phyloP scores from a whole-genome alignment of 1,284 basidiomycete species.

The Ganoderma lucidum region DNA sequence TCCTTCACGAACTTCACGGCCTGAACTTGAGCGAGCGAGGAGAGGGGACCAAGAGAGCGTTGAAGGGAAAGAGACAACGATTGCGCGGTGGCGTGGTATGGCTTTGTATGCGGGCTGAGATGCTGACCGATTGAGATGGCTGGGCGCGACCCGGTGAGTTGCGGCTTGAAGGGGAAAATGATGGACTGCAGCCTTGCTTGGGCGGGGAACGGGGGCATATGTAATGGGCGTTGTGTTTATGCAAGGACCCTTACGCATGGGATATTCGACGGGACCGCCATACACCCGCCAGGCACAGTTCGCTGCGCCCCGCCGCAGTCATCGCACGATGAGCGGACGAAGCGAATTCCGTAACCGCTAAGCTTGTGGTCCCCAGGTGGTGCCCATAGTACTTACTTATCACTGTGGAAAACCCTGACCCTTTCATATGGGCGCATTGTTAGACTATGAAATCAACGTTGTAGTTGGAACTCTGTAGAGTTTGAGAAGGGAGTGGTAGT shows the following conservation, averaged over 20 bases:
- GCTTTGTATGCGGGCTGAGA: slow-evolving; percentile 20
- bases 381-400: neutral
- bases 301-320: slow-evolving; percentile 17
- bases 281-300: slow-evolving; percentile 16
- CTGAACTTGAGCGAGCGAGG: slow-evolving; percentile 6
- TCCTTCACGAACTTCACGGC: slow-evolving; percentile 4
- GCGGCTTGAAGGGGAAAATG: slow-evolving; percentile 9
- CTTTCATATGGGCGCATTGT: neutral
- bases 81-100: slow-evolving; percentile 8
- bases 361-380: neutral
- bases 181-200: neutral
- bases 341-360: neutral
- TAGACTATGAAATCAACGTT: too few relatives aligned
- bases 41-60: slow-evolving; percentile 11
- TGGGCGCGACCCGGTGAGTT: neutral
- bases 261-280: neutral
- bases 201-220: neutral
- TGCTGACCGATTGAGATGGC: slow-evolving; percentile 3
- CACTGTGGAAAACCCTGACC: neutral
- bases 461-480: too few relatives aligned
- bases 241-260: neutral
- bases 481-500: too few relatives aligned
- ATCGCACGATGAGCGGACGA: slow-evolving; percentile 18
- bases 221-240: neutral
- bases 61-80: slow-evolving; percentile 19